Base-by-base conservation (phyloP, 805 yeast species). In the Nakazawaea pomicola region DNA sequence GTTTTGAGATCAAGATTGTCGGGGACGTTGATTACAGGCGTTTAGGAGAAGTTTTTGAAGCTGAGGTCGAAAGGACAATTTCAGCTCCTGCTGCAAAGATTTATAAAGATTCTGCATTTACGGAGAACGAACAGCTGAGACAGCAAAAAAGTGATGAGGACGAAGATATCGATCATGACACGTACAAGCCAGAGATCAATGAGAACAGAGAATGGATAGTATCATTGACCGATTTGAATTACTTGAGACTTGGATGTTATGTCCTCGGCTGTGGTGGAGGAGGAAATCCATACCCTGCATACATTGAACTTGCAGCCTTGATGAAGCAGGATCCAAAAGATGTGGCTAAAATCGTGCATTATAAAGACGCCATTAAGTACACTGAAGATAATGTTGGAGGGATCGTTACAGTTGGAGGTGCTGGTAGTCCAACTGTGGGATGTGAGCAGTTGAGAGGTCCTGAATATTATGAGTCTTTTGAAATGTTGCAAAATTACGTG, bases 201-300 rank as follows among this genome's bases (percentile, higher is more conserved):
- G 53, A 47, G 38, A 35, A 47, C 9, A 52, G 62, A 31, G 62
- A 58, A 52, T 70, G 74, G 74, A 35, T 57, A 7, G 40, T 69
- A 16, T 55, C 65, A 5, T 70, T 61, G 40, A 53, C 52, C 3
- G 76, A 71, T 51, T 47, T 57, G 38, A 74, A 69, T 27, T 61
- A 61, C 41, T 42, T 71, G n/a, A 50, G 65, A 29, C 58, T 67
- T 36, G 78, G 76, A 15, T 51, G 65, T 19, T 71, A 70, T 47
- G 67, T 71, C 40, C 58, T 72, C 4, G 77, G 76, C 6, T 66
- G 72, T 52, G 77, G 76, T 3, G 77, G 77, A 11, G 77, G 77
- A 23, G 76, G 77, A 29, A 61, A 61, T 38, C 76, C 77, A 17
- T 67, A 70, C 50, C 55, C 70, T 4, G 50, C 49, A 15, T 67